Conservation (phyloP, 2,329 filamentous ascomycete species). For the Pseudopithomyces maydicus region DNA sequence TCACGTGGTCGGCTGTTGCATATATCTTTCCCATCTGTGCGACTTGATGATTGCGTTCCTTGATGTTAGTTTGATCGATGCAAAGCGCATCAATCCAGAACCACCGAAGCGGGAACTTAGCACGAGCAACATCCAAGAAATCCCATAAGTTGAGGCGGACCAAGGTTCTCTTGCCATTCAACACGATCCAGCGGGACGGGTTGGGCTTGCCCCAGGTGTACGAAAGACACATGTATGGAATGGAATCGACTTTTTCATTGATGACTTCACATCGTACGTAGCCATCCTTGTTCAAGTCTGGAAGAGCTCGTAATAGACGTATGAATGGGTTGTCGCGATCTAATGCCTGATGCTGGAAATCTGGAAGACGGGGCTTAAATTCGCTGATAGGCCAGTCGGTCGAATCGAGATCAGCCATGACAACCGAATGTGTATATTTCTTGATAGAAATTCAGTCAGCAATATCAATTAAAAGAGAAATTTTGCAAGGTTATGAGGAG, state of each 20-base stretch:
- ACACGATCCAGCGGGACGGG: background rate
- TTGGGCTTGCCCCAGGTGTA: background rate
- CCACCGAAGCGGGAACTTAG: background rate
- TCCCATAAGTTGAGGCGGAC: background rate
- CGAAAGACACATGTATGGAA: background rate
- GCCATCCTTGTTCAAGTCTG: background rate
- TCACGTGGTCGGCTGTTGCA: background rate
- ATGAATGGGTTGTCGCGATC: background rate
- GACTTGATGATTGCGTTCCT: slow-evolving; percentile 9
- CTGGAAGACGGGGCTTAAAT: background rate
- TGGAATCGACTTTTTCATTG: background rate
- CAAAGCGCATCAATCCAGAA: slow-evolving; percentile 13
- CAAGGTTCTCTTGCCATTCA: background rate
- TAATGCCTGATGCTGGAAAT: background rate
- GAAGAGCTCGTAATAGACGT: background rate
- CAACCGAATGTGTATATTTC: no score
- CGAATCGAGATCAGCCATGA: background rate
- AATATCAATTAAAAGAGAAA: no score
- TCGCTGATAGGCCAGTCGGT: background rate
- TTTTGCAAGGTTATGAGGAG: no score
- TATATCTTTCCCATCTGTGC: slow-evolving; percentile 11
- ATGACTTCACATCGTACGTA: background rate
- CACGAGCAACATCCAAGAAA: background rate
- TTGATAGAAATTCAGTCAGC: no score
- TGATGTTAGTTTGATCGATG: slow-evolving; percentile 8